phyloP scores from a whole-genome alignment of 176 grass and related monocot genomes.

The Cocos nucifera region DNA sequence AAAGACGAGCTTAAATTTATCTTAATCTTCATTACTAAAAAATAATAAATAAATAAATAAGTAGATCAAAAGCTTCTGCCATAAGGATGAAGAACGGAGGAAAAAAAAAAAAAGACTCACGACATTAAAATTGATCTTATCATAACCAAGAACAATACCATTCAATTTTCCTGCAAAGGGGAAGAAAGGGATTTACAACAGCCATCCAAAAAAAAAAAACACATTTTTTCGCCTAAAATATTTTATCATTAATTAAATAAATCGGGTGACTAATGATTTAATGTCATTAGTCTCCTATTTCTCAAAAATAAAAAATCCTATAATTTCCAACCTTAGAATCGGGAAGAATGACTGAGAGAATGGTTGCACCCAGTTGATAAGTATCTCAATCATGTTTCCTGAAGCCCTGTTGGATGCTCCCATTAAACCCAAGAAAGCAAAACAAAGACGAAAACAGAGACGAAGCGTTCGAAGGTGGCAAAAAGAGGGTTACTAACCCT shows the following conservation, averaged over 20 bases:
- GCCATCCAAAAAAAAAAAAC: not conserved
- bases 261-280: too few species aligned
- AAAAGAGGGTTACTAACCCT: too few species aligned
- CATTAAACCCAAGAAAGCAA: constrained; percentile 11
- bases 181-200: not conserved
- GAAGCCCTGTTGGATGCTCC: not conserved
- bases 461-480: not conserved
- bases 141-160: constrained; percentile 79
- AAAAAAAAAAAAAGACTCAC: constrained; percentile 21
- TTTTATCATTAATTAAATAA: too few species aligned
- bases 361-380: constrained; percentile 43
- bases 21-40: too few species aligned
- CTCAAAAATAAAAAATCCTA: too few species aligned
- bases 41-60: too few species aligned
- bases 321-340: constrained; percentile 50
- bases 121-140: constrained; percentile 44
- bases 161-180: constrained; percentile 47
- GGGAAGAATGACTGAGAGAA: constrained; percentile 31
- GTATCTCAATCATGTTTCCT: constrained; percentile 28
- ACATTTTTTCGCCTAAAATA: too few species aligned
- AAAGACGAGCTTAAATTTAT: too few species aligned
- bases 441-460: not conserved
- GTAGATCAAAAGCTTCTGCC: too few species aligned
- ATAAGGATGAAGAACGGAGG: too few species aligned
- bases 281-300: too few species aligned